These are phyloP conservation scores for Cryptococcus hybrid DNA, from an alignment of 1,284 basidiomycete genomes.

Conservation along the genomic window DNA sequence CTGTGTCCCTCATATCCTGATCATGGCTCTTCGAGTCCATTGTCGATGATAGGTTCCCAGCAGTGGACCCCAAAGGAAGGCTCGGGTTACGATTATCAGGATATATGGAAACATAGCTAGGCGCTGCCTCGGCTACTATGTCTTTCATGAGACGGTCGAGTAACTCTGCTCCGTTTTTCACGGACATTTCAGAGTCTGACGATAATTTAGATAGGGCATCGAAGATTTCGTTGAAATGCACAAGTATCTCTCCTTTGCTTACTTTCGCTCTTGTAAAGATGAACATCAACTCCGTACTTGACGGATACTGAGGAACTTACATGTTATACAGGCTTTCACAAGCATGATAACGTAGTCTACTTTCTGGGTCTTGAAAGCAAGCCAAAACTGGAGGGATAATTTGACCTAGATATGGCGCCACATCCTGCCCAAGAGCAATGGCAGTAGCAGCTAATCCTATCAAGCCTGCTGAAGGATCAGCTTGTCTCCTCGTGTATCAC, in stretches of 20 bases:
- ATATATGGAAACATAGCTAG: constrained; percentile 90
- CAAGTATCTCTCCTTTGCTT: constrained; percentile 92
- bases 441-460: constrained; percentile 96
- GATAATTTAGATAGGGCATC: constrained; percentile 96
- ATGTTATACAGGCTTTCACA: constrained; percentile 99
- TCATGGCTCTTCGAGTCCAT: constrained; percentile 14
- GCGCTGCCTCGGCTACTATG: constrained; percentile 94
- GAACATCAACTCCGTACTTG: neutral
- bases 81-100: constrained; percentile 45
- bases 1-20: constrained; percentile 41
- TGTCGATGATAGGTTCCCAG: neutral
- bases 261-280: constrained; percentile 67
- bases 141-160: constrained; percentile 96
- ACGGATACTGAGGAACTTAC: constrained; percentile 16
- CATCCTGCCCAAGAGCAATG: constrained; percentile 90
- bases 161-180: constrained; percentile 99
- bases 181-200: constrained; percentile 92
- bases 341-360: constrained; percentile 76
- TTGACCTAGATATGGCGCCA: constrained; percentile 89
- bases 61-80: constrained; percentile 11
- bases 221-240: constrained; percentile 98
- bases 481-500: neutral
- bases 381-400: constrained; percentile 88
- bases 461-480: constrained; percentile 49
- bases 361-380: constrained; percentile 93